phyloP scores from a whole-genome alignment of 225 moss, liverwort and hornwort species.

The Pleurozium schreberi region DNA sequence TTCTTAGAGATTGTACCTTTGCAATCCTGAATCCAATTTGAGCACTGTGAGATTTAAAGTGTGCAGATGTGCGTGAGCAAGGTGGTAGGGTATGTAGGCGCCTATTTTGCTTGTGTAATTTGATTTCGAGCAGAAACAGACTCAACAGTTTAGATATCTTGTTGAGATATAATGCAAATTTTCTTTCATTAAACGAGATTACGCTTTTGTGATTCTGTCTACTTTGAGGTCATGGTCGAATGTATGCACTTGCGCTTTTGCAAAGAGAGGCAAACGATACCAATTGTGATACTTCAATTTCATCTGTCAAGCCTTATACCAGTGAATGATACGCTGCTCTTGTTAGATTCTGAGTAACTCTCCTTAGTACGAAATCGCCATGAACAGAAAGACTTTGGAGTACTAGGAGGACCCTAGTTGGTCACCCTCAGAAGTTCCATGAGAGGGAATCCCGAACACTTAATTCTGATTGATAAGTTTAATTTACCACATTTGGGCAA shows the following conservation, averaged over 20 bases:
- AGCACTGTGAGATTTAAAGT: conserved; percentile 1
- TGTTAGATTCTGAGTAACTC: background rate
- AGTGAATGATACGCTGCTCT: background rate
- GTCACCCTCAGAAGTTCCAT: background rate
- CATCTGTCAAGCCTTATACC: background rate
- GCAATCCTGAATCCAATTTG: conserved; percentile 16
- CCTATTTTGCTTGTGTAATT: background rate
- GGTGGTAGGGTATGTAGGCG: background rate
- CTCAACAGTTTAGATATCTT: background rate
- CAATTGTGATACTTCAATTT: background rate
- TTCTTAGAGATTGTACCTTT: conserved; percentile 3
- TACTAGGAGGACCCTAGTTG: no score
- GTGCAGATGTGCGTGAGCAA: conserved; percentile 21
- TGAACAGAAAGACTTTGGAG: background rate
- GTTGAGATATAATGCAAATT: conserved; percentile 7
- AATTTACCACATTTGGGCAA: background rate
- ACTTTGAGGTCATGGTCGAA: background rate
- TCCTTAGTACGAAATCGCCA: background rate
- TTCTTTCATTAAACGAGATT: background rate
- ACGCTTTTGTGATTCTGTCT: background rate
- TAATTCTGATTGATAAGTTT: background rate
- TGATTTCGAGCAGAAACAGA: conserved; percentile 2
- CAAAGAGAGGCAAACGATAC: background rate
- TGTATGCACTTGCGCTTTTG: background rate
- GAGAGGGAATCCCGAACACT: background rate